phyloP scores from a whole-genome alignment of 2,329 filamentous ascomycete species.

The Cercospora nicotianae region DNA sequence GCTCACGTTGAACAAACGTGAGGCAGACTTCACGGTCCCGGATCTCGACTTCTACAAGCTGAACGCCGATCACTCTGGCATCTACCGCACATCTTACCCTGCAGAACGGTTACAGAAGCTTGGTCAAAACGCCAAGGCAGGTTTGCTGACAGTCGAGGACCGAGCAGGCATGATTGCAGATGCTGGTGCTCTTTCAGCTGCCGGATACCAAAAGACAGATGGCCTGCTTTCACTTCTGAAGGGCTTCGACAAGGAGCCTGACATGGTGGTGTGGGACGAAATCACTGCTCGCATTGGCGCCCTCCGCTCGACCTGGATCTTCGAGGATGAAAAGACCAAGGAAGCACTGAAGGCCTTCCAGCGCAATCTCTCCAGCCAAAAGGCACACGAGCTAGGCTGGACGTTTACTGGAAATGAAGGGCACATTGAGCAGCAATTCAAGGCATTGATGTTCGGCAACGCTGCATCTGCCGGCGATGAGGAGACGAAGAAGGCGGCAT shows the following conservation, averaged over 20 bases:
- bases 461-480: conserved; percentile 81
- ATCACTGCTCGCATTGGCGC: conserved; percentile 74
- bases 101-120: conserved; percentile 83
- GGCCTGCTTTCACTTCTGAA: conserved; percentile 82
- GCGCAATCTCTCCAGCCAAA: conserved; percentile 70
- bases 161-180: conserved; percentile 88
- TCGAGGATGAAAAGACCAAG: conserved; percentile 72
- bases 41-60: conserved; percentile 91
- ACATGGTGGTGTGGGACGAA: conserved; percentile 95
- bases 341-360: conserved; percentile 83
- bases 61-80: conserved; percentile 89
- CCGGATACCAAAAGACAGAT: conserved; percentile 91
- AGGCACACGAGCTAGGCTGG: conserved; percentile 88
- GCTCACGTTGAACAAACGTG: conserved; percentile 69
- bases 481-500: conserved; percentile 72
- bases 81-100: conserved; percentile 87
- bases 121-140: conserved; percentile 78
- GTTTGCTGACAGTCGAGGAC: conserved; percentile 81
- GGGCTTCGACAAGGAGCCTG: conserved; percentile 75
- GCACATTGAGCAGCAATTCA: conserved; percentile 92
- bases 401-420: conserved; percentile 79
- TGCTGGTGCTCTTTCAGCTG: conserved; percentile 82
- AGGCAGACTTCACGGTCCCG: conserved; percentile 74
- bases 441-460: conserved; percentile 81
- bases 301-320: conserved; percentile 84